Evolutionary conservation across 2,329 filamentous ascomycete genomes (phyloP).

Genomic region (Intubia oerlemansii): DNA sequence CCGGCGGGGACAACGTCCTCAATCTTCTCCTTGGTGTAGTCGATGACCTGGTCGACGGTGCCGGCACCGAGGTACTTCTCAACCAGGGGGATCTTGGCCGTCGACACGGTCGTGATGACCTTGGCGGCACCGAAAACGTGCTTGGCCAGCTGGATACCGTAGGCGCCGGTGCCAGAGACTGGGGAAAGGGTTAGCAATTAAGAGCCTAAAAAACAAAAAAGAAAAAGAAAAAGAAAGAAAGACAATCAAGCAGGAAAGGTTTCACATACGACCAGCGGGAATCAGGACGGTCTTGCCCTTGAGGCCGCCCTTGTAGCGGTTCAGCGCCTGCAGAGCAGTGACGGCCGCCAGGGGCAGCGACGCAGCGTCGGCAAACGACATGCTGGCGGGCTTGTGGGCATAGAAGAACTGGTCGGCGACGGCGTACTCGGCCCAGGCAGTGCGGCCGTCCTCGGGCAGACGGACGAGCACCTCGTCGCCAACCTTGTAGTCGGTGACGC

Average conservation of each 20-base stretch:
- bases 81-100: constrained; percentile 19
- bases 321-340: constrained; percentile 1
- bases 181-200: neutral
- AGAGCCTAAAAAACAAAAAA: neutral
- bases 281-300: constrained; percentile 29
- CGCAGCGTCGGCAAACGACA: constrained; percentile 1
- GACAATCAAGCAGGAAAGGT: too few species aligned
- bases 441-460: constrained; percentile 6
- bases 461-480: constrained; percentile 18
- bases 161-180: constrained; percentile 23
- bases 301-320: constrained; percentile 11
- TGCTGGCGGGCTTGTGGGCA: neutral
- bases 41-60: constrained; percentile 26
- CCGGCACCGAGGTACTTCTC: constrained; percentile 16
- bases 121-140: constrained; percentile 23
- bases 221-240: neutral
- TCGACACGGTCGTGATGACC: constrained; percentile 30
- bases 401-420: neutral
- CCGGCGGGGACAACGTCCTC: neutral
- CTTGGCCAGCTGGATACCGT: constrained; percentile 26
- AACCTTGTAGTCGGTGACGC: constrained; percentile 11
- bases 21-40: constrained; percentile 22
- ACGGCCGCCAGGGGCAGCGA: constrained; percentile 1
- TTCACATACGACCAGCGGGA: constrained; percentile 16
- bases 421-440: constrained; percentile 1